Percentiles rank a stretch among this genome's conserved stretches.
These are phyloP conservation scores for Fusarium phyllophilum DNA, from an alignment of 2,329 filamentous ascomycete genomes.

Conservation along the genomic window DNA sequence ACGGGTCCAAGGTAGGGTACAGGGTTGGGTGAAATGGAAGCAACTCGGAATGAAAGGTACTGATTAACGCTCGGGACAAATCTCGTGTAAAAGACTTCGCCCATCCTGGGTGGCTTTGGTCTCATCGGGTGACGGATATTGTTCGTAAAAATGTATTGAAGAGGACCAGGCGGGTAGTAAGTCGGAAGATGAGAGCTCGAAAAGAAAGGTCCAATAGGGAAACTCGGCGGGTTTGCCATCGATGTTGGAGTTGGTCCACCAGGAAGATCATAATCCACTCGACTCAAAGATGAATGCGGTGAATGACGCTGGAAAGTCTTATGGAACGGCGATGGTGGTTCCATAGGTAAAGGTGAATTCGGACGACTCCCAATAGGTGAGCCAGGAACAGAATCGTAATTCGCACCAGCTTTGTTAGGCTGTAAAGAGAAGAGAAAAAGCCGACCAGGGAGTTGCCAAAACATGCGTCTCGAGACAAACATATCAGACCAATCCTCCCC, in stretches of 20 bases:
- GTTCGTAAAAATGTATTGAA: conserved; percentile 83
- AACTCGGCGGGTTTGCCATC: conserved; percentile 47
- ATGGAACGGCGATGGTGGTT: conserved; percentile 34
- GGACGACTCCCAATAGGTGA: conserved; percentile 66
- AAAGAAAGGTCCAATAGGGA: conserved; percentile 75
- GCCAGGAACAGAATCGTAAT: conserved; percentile 53
- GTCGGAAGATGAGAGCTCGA: conserved; percentile 88
- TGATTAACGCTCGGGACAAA: conserved; percentile 84
- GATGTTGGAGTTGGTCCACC: conserved; percentile 52
- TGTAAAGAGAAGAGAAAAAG: conserved; percentile 89
- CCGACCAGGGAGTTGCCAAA: conserved; percentile 91
- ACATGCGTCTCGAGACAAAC: conserved; percentile 83
- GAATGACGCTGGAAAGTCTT: conserved; percentile 45
- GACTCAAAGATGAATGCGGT: conserved; percentile 38
- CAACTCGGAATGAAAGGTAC: conserved; percentile 89
- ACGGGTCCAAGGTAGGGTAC: conserved; percentile 72
- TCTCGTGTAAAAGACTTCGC: conserved; percentile 89
- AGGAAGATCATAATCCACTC: conserved; percentile 52
- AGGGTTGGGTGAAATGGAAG: conserved; percentile 72
- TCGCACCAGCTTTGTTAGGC: conserved; percentile 56
- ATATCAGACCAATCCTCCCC: conserved; percentile 78
- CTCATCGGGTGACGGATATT: conserved; percentile 85
- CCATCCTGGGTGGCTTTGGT: conserved; percentile 88
- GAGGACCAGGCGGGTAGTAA: conserved; percentile 85
- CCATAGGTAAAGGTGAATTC: conserved; percentile 58